Base-by-base conservation (phyloP, 2,329 filamentous ascomycete genomes). In the Pezicula rhizophila region DNA sequence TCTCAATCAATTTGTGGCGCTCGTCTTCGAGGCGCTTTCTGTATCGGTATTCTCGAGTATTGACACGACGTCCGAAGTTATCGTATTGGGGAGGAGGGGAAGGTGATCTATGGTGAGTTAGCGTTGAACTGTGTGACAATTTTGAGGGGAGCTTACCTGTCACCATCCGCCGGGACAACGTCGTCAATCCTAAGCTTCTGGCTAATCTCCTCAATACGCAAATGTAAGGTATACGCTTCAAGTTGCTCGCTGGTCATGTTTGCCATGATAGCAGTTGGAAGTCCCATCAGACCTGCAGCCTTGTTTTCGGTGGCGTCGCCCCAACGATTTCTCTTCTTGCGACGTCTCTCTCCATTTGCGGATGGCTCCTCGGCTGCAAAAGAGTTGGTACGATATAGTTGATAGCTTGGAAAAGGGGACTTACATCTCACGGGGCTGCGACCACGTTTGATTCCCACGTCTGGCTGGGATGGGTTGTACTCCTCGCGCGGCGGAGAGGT, bases 181-280 rank as follows among this genome's bases (percentile, higher is more conserved):
- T 99, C 93, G 73, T 97, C 95, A 70, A 99, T 99, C 65, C 92
- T 87, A 60, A 99, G 82, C 79, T 99, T 99, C 74, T 99, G 92
- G 67, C 90, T 97, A 64, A 99, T 99, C 71, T 99, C 93, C 70
- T 99, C 92, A 65, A 99, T 97, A 64, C 93, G 89, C 64, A 99
- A 75, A 72, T 99, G 92, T 59, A 97, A 76, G 18, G 91, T 93
- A 68, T 99, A 99, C 17, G 93, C 93, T 68, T 99, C 93, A 48
- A 97, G 82, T 77, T 99, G 93, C 71, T 99, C 93, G 66, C 86
- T 92, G 48, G 93, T 99, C 90, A 99, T 99, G 71, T 92, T 91
- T 55, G 91, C 90, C 70, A 92, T 84, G 68, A 99, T 97, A 64
- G 92, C 89, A 14, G 93, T 99, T 25, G 93, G 90, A 59, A 99